phyloP scores from a whole-genome alignment of 2,329 filamentous ascomycete genomes.

The Chaetomium globosum region DNA sequence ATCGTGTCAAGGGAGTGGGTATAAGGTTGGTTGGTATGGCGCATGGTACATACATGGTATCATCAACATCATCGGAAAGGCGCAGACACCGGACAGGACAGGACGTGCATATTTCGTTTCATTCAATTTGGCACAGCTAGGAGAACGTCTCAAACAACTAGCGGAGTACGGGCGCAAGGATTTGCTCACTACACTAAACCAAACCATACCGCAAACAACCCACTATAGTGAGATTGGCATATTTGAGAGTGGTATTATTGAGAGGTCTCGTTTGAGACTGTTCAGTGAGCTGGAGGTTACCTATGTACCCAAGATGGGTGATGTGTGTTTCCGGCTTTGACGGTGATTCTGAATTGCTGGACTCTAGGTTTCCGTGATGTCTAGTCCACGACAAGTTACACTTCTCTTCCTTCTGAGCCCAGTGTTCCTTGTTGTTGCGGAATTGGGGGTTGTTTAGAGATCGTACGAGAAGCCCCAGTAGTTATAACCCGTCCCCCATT shows the following conservation, averaged over 20 bases:
- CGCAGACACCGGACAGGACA: neutral
- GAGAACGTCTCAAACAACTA: neutral
- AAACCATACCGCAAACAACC: no score
- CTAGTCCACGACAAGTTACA: neutral
- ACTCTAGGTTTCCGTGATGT: neutral
- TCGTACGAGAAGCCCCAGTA: constrained; percentile 8
- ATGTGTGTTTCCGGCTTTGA: neutral
- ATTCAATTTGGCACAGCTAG: neutral
- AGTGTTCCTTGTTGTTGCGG: neutral
- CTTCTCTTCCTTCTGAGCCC: neutral
- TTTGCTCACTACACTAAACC: neutral
- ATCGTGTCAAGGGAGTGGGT: neutral
- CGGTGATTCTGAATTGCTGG: neutral
- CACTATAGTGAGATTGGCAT: no score
- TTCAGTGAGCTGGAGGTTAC: neutral
- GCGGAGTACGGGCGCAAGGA: constrained; percentile 2
- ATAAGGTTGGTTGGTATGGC: neutral
- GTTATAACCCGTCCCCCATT: neutral
- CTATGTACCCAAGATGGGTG: neutral
- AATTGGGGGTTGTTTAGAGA: neutral
- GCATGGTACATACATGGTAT: neutral
- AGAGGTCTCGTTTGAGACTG: neutral
- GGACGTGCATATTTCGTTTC: neutral
- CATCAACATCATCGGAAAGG: neutral
- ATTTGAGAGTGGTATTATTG: no score